Percentiles rank a stretch among this genome's conserved stretches.
These are phyloP conservation scores for Ehretia macrophylla DNA, from an alignment of 257 asterid genomes.

Conservation along the genomic window DNA sequence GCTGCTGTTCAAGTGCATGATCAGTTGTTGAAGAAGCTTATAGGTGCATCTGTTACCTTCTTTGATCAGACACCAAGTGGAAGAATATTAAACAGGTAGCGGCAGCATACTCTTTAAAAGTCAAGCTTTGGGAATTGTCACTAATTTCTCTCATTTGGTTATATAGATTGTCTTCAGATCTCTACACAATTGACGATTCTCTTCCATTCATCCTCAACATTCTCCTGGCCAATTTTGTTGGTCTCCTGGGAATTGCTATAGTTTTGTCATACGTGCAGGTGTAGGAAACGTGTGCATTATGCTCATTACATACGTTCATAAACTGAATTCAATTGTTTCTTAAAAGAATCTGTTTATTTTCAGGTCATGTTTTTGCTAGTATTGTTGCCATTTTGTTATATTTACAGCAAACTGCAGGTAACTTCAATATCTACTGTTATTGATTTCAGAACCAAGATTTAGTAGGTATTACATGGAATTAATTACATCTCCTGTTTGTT, in stretches of 20 bases:
- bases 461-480: not conserved
- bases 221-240: constrained; percentile 86
- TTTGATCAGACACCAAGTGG: constrained; percentile 89
- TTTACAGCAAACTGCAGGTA: constrained; percentile 84
- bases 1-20: constrained; percentile 84
- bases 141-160: constrained; percentile 29
- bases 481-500: not conserved
- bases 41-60: constrained; percentile 69
- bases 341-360: constrained; percentile 14
- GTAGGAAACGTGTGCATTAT: constrained; percentile 1
- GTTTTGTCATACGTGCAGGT: constrained; percentile 88
- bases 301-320: too few relatives aligned
- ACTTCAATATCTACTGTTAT: constrained; percentile 15
- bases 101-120: constrained; percentile 12
- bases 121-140: not conserved
- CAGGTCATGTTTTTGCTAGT: constrained; percentile 77
- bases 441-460: not conserved
- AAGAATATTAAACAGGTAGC: constrained; percentile 94
- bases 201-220: constrained; percentile 97
- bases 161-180: constrained; percentile 89
- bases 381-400: constrained; percentile 77
- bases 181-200: constrained; percentile 90
- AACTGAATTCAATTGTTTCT: constrained; percentile 4
- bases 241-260: constrained; percentile 76
- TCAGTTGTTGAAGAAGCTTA: constrained; percentile 51